Percentiles rank a stretch among this genome's conserved stretches.
Evolutionary conservation across 2,329 filamentous ascomycete genomes (phyloP).

Genomic region (Diplocarpon rosae): DNA sequence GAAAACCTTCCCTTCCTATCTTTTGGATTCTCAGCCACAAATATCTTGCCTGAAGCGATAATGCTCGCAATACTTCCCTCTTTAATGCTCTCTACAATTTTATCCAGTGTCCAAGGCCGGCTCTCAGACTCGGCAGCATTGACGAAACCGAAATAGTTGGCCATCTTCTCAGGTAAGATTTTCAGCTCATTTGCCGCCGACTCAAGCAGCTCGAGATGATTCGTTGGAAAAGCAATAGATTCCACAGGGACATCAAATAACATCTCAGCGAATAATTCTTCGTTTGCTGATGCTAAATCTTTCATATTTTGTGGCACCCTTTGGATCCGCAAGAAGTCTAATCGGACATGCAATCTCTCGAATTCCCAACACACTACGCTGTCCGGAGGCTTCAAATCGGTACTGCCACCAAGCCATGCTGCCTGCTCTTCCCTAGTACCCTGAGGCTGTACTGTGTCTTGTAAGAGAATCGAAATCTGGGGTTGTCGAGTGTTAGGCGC

Average conservation of each 20-base stretch:
- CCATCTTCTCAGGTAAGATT: too few species aligned
- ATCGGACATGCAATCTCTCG: constrained; percentile 14
- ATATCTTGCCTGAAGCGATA: not conserved
- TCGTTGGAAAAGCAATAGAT: too few species aligned
- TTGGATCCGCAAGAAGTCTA: constrained; percentile 10
- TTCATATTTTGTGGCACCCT: not conserved
- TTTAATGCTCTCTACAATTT: too few species aligned
- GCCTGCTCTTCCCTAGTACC: not conserved
- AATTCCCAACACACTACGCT: constrained; percentile 13
- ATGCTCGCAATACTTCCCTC: too few species aligned
- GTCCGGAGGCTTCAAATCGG: constrained; percentile 14
- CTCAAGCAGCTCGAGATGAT: too few species aligned
- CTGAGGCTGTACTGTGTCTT: not conserved
- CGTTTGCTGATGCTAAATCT: not conserved
- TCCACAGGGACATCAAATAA: not conserved
- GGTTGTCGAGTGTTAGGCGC: not conserved
- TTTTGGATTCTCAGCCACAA: not conserved
- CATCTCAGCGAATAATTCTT: not conserved
- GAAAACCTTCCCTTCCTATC: not conserved
- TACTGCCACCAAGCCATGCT: constrained; percentile 9
- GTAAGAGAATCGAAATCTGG: constrained; percentile 16
- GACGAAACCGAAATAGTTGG: too few species aligned
- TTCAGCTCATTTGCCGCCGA: too few species aligned
- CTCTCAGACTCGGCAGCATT: too few species aligned
- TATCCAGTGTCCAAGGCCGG: too few species aligned